Conservation (phyloP, 1,284 basidiomycete species). For the Ustilago tritici region DNA sequence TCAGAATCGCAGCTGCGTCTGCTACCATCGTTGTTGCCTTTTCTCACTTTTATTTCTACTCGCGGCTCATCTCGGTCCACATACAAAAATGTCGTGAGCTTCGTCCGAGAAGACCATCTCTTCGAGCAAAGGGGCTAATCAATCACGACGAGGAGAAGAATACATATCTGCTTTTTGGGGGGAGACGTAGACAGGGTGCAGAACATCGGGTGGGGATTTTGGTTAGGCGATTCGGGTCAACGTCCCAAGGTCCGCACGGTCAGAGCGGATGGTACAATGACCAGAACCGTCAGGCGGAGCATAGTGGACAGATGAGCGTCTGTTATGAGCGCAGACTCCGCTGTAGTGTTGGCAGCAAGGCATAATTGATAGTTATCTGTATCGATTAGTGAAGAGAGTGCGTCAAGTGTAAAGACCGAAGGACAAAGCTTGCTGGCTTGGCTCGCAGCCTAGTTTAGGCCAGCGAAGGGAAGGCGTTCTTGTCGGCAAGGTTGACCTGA, state of each 20-base stretch:
- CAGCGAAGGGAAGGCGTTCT: slow-evolving; percentile 68
- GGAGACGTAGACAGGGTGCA: slow-evolving; percentile 28
- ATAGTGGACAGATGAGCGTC: slow-evolving; percentile 12
- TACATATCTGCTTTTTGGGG: slow-evolving; percentile 47
- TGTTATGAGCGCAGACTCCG: slow-evolving; percentile 5
- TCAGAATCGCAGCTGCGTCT: neutral
- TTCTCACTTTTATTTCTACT: neutral
- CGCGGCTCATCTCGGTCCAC: neutral
- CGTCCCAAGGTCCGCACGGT: slow-evolving; percentile 13
- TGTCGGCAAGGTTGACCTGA: slow-evolving; percentile 72
- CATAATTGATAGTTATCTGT: slow-evolving; percentile 1
- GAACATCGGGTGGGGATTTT: slow-evolving; percentile 18
- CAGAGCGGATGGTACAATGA: slow-evolving; percentile 8
- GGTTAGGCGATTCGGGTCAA: neutral
- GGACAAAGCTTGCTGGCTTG: slow-evolving; percentile 16
- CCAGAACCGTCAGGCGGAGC: slow-evolving; percentile 13
- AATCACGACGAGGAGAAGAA: slow-evolving; percentile 40
- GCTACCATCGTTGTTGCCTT: neutral
- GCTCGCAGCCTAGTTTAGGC: slow-evolving; percentile 47
- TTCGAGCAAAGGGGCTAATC: slow-evolving; percentile 32
- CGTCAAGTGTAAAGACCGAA: slow-evolving; percentile 13
- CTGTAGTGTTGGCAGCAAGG: slow-evolving; percentile 13
- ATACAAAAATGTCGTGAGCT: neutral
- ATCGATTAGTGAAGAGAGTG: slow-evolving; percentile 9
- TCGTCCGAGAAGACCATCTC: slow-evolving; percentile 38